Evolutionary conservation across 2,329 filamentous ascomycete genomes (phyloP).

Genomic region (Furcasterigmium furcatum): DNA sequence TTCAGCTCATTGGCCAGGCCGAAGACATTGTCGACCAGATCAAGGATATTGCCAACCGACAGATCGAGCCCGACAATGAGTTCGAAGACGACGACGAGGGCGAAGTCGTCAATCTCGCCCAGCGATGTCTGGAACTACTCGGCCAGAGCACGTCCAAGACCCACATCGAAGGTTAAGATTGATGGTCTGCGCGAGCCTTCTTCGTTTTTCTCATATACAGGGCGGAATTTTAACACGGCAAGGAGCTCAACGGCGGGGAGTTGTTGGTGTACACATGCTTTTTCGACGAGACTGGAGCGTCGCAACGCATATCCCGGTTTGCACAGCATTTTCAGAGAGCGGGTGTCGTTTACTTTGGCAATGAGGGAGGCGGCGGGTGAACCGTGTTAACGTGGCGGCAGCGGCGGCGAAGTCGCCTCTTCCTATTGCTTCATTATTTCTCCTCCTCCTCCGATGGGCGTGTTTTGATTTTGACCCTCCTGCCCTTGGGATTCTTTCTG

Average conservation of each 20-base stretch:
- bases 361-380: background rate
- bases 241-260: background rate
- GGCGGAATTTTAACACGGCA: background rate
- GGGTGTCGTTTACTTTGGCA: background rate
- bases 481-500: too few species aligned
- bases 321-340: background rate
- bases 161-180: constrained; percentile 75
- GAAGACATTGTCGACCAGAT: constrained; percentile 92
- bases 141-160: constrained; percentile 73
- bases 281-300: background rate
- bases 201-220: constrained; percentile 1
- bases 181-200: constrained; percentile 11
- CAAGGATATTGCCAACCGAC: constrained; percentile 83
- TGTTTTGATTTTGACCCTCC: too few species aligned
- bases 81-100: constrained; percentile 87
- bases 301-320: background rate
- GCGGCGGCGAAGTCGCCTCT: too few species aligned
- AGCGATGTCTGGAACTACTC: constrained; percentile 83
- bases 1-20: constrained; percentile 83
- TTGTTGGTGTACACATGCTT: background rate
- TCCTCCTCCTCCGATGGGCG: too few species aligned
- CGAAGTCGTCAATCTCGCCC: constrained; percentile 87
- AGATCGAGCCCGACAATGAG: constrained; percentile 82
- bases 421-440: too few species aligned
- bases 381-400: too few species aligned